Percentiles rank a stretch among this genome's conserved stretches.
Conservation (phyloP, 176 grass and related monocot genomes). For the Secale cereale region DNA sequence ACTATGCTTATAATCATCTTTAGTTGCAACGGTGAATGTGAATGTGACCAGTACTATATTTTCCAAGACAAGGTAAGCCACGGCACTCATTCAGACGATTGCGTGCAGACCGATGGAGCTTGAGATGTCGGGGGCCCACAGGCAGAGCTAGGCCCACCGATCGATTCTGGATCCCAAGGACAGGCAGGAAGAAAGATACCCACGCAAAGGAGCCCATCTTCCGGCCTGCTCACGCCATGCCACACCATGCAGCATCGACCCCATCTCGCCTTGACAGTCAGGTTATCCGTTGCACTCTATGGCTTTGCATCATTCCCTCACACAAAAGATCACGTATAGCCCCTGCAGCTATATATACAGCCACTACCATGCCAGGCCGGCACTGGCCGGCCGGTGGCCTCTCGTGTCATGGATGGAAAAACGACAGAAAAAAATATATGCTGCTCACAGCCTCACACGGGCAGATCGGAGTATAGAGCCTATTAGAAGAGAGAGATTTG, state of each 20-base stretch:
- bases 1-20: too few species aligned
- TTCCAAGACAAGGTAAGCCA: background rate
- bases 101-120: background rate
- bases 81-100: constrained; percentile 4
- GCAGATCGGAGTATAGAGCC: too few species aligned
- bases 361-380: background rate
- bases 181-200: constrained; percentile 7
- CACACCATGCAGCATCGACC: constrained; percentile 14
- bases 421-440: background rate
- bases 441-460: background rate
- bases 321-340: constrained; percentile 31
- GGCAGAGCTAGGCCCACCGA: background rate
- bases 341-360: constrained; percentile 4
- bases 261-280: constrained; percentile 1
- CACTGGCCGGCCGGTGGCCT: background rate
- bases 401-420: background rate
- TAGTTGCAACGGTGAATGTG: too few species aligned
- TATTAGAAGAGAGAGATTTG: too few species aligned
- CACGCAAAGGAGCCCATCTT: constrained; percentile 18
- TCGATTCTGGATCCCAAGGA: background rate
- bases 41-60: background rate
- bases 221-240: background rate
- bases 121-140: background rate
- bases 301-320: constrained; percentile 36
- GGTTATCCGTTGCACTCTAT: background rate